A percentile compares a stretch with the other conserved stretches of the same genome.
Conservation (phyloP, 768 basidiomycete genomes). For the Chalciporus chontae region DNA sequence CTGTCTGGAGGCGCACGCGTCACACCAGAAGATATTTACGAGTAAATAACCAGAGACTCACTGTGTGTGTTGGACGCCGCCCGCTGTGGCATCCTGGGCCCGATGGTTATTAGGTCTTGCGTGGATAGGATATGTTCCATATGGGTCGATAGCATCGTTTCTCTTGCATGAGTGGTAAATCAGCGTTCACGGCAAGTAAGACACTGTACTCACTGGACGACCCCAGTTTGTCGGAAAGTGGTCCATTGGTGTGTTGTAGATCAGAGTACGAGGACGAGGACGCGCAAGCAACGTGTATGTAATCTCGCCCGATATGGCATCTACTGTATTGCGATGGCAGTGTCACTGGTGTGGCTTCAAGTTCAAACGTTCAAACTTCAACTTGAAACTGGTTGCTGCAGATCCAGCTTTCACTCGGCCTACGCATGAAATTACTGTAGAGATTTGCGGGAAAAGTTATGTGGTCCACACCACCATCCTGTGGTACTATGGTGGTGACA, state of each 20-base stretch:
- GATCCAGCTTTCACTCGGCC: too few species aligned
- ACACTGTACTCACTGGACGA: conserved; percentile 51
- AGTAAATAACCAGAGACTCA: conserved; percentile 30
- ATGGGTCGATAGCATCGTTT: conserved; percentile 71
- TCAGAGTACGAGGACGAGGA: conserved; percentile 10
- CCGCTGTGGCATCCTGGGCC: conserved; percentile 54
- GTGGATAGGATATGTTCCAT: conserved; percentile 74
- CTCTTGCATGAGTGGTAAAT: conserved; percentile 40
- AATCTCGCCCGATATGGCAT: conserved; percentile 7
- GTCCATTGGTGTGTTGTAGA: conserved; percentile 50
- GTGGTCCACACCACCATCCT: too few species aligned
- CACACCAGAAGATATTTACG: background rate
- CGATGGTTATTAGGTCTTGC: conserved; percentile 46
- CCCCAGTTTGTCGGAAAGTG: conserved; percentile 87
- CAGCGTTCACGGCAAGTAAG: background rate
- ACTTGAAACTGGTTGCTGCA: too few species aligned
- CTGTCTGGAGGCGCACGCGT: conserved; percentile 48
- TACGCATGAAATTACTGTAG: too few species aligned
- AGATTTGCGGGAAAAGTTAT: too few species aligned
- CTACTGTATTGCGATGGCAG: background rate
- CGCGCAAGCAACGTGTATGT: conserved; percentile 19
- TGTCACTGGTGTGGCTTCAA: too few species aligned
- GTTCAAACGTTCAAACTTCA: too few species aligned
- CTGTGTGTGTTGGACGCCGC: conserved; percentile 80
- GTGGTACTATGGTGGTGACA: too few species aligned